These are phyloP conservation scores for Rhizoclosmatium sp. DNA, from an alignment of 192 early-diverging fungal species.

Conservation along the genomic window DNA sequence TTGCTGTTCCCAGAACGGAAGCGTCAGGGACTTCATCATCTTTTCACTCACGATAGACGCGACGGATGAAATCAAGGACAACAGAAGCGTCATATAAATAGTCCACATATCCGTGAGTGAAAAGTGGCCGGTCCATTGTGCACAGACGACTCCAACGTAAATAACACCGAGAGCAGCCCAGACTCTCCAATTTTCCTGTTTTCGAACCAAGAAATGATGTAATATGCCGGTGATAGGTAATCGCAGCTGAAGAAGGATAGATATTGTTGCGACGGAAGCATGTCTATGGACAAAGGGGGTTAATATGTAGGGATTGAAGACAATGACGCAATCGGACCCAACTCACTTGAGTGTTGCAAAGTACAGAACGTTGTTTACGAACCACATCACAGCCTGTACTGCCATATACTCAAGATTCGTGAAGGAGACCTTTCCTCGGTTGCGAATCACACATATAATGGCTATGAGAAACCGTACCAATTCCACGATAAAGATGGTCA, in stretches of 20 bases:
- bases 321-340: background rate
- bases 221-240: conserved; percentile 28
- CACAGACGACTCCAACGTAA: conserved; percentile 19
- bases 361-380: conserved; percentile 22
- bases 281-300: background rate
- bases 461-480: background rate
- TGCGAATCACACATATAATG: background rate
- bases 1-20: conserved; percentile 32
- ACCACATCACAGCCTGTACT: conserved; percentile 5
- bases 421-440: background rate
- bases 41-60: conserved; percentile 19
- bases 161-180: conserved; percentile 11
- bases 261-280: conserved; percentile 19
- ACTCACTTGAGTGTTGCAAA: conserved; percentile 6
- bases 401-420: background rate
- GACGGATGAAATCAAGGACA: conserved; percentile 18
- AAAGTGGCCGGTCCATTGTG: conserved; percentile 3
- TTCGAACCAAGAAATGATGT: conserved; percentile 24
- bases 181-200: conserved; percentile 6
- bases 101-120: background rate
- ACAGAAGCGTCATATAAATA: background rate
- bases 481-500: conserved; percentile 7
- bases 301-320: background rate
- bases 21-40: conserved; percentile 9
- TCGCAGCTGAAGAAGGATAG: conserved; percentile 13